Conservation (phyloP, 1,284 basidiomycete genomes). For the Pyrrhoderma lamaoense region DNA sequence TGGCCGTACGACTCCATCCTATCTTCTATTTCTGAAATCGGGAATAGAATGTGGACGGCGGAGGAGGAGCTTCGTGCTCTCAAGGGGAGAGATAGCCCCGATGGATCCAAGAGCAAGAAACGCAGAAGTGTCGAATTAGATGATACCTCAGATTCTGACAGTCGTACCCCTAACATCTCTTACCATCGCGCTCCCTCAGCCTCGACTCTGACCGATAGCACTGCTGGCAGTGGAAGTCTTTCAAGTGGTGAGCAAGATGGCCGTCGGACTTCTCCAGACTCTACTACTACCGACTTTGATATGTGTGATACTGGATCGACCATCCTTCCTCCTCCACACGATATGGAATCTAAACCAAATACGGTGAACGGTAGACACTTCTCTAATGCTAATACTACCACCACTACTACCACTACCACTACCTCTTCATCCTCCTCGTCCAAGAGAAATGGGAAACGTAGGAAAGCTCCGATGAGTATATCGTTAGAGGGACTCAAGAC, state of each 20-base stretch:
- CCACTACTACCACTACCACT: no score
- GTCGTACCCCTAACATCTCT: conserved; percentile 1
- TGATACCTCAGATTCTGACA: conserved; percentile 21
- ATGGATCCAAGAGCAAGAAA: conserved; percentile 40
- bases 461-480: conserved; percentile 27
- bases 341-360: no score
- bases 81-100: conserved; percentile 24
- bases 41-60: conserved; percentile 52
- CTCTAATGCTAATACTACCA: no score
- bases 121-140: conserved; percentile 39
- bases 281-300: conserved; percentile 15
- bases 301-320: conserved; percentile 14
- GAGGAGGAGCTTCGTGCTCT: conserved; percentile 41
- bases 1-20: conserved; percentile 61
- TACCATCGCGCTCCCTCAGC: conserved; percentile 6
- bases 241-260: background rate
- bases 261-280: conserved; percentile 15
- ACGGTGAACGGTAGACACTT: no score
- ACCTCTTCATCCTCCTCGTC: no score
- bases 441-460: background rate
- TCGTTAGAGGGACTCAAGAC: conserved; percentile 38
- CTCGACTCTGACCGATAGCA: conserved; percentile 11
- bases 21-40: conserved; percentile 46
- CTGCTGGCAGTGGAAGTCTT: conserved; percentile 5
- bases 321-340: no score